Evolutionary conservation across 2,329 filamentous ascomycete genomes (phyloP).

Genomic region (Colletotrichum chlorophyti): DNA sequence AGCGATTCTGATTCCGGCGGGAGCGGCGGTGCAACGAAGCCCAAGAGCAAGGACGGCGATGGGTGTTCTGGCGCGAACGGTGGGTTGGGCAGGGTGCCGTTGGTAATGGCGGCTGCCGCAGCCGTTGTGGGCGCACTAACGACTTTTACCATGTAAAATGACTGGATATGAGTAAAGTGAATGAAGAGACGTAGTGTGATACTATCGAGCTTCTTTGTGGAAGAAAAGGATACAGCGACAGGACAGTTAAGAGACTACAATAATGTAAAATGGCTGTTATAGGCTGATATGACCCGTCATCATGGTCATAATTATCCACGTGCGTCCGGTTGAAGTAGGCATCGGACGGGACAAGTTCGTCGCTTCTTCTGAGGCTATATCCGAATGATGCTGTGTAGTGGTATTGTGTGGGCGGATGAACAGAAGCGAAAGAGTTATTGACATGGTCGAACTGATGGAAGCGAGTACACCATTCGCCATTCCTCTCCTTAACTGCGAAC

Average conservation of each 20-base stretch:
- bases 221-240: not conserved
- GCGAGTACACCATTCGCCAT: not conserved
- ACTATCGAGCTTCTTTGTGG: too few species aligned
- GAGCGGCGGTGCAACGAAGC: not conserved
- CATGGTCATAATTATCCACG: not conserved
- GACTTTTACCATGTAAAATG: too few species aligned
- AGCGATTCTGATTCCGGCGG: not conserved
- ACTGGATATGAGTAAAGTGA: too few species aligned
- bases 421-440: not conserved
- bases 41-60: not conserved
- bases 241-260: not conserved
- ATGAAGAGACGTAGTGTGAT: too few species aligned
- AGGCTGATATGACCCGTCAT: not conserved
- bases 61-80: slow-evolving; percentile 8
- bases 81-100: not conserved
- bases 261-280: not conserved
- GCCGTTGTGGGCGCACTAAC: not conserved
- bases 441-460: slow-evolving; percentile 3
- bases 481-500: not conserved
- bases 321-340: not conserved
- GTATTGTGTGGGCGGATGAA: not conserved
- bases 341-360: not conserved
- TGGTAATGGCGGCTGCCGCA: not conserved
- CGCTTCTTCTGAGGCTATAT: not conserved
- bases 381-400: not conserved